Evolutionary conservation across 2,329 filamentous ascomycete species (phyloP), one percentile per base, ranked within the genome.

Genomic region (Cordyceps pruinosa): DNA sequence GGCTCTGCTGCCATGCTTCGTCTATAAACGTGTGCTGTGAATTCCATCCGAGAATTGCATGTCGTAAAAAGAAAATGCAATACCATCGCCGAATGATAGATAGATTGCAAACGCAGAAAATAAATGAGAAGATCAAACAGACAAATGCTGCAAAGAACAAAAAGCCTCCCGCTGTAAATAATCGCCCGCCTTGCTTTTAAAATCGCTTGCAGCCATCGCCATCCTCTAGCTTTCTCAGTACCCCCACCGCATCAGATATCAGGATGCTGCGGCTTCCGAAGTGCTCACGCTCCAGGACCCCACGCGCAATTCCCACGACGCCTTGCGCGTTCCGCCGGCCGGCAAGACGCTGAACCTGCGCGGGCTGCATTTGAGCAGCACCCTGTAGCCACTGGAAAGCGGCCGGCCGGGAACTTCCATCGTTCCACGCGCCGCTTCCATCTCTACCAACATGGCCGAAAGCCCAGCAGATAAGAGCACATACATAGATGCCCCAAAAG

Each of bases 391-490:
- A 77, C 37, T 59, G 64, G 26, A 70, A 56, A 25, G 70, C 68
- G 21, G 68, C 65, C 48, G 64, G 64, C 56, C 61, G 66, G 52
- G 62, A 66, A 61, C 63, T 44, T 59, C 48, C 41, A 60, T 61
- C 26, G 45, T 61, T 41, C 50, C 59, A 57, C 60, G 48, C 61
- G 58, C 59, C 58, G 28, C 21, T 57, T 10, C 46, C 54, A 61
- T 66, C 35, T 46, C 45, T 39, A 37, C 62, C 61, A 9, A 60
- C 59, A 57, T 79, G 71, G 2, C 75, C 74, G 61, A 78, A 80
- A 1, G 81, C 80, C 82, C 82, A 85, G 69, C 78, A 83, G 61
- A 85, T 79, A 50, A 85, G 72, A 8, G 79, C 72, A 60, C 80
- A 83, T 8, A 80, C 76, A 63, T 84, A 84, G 49, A 83, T 63